phyloP scores from a whole-genome alignment of 495 filamentous ascomycete species.

The Talaromyces thailandensis region DNA sequence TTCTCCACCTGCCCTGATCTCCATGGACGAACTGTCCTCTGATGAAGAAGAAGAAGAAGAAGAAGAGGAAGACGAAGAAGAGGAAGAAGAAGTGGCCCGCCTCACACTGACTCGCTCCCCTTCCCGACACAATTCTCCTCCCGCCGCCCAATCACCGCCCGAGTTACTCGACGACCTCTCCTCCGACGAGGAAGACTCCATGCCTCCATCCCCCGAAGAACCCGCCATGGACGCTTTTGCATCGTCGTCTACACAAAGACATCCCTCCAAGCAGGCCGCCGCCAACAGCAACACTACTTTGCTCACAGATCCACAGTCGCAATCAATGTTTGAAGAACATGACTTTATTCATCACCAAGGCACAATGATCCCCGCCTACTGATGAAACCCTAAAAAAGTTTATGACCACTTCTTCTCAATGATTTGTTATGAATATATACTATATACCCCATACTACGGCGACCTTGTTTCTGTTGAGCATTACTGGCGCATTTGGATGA shows the following conservation, averaged over 20 bases:
- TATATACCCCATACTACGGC: not conserved
- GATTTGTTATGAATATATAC: constrained; percentile 14
- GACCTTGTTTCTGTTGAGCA: constrained; percentile 16
- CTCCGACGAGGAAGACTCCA: constrained; percentile 63
- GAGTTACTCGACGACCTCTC: constrained; percentile 64
- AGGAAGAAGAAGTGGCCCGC: constrained; percentile 47
- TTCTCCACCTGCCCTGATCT: constrained; percentile 26
- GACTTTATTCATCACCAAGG: constrained; percentile 38
- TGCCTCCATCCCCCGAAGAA: constrained; percentile 77
- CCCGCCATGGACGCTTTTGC: constrained; percentile 58
- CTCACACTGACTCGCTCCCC: constrained; percentile 66
- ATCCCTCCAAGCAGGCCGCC: constrained; percentile 44
- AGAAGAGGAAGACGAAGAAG: constrained; percentile 55
- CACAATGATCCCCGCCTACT: constrained; percentile 36
- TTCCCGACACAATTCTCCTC: constrained; percentile 45
- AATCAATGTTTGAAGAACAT: constrained; percentile 50
- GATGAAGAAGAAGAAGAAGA: constrained; percentile 55
- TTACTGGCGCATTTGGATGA: constrained; percentile 17
- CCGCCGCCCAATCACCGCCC: constrained; percentile 41
- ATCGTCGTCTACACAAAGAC: constrained; percentile 45
- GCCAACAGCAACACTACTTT: constrained; percentile 42
- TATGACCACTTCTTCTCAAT: constrained; percentile 7
- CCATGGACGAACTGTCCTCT: constrained; percentile 38
- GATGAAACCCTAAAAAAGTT: constrained; percentile 5
- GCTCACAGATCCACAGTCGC: constrained; percentile 28